Percentiles rank a stretch among this genome's conserved stretches.
Conservation (phyloP, 2,329 filamentous ascomycete species). For the Exserohilum turcica region DNA sequence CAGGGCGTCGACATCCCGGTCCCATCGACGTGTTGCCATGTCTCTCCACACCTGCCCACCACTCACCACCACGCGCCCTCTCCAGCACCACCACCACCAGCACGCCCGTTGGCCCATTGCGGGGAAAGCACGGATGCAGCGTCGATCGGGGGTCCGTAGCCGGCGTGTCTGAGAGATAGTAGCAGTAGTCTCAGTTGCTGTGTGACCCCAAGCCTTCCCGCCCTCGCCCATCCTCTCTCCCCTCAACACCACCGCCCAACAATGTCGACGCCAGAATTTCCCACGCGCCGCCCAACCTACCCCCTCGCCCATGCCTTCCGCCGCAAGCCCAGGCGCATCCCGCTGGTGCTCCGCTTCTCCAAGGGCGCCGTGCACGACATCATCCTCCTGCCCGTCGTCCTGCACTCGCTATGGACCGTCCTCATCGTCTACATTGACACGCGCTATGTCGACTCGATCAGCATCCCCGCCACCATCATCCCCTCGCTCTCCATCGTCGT, state of each 20-base stretch:
- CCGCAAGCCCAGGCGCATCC: constrained; percentile 61
- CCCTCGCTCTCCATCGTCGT: constrained; percentile 69
- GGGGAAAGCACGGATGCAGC: constrained; percentile 5
- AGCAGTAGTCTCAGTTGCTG: too few species aligned
- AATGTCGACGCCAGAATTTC: constrained; percentile 13
- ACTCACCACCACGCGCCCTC: constrained; percentile 2
- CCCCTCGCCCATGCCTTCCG: constrained; percentile 53
- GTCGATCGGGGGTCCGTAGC: not conserved
- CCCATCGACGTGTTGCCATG: constrained; percentile 10
- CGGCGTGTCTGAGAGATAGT: too few species aligned
- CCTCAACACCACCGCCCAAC: not conserved
- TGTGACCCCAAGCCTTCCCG: not conserved
- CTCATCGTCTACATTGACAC: constrained; percentile 63
- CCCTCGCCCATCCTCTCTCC: too few species aligned
- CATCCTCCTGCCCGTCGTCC: constrained; percentile 61
- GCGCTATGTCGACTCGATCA: constrained; percentile 56
- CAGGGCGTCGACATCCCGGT: constrained; percentile 4
- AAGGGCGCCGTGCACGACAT: constrained; percentile 67
- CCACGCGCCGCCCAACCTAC: constrained; percentile 48
- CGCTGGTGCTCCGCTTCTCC: constrained; percentile 66
- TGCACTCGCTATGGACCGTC: constrained; percentile 64
- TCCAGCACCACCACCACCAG: too few species aligned
- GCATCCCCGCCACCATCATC: constrained; percentile 64
- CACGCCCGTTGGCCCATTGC: not conserved
- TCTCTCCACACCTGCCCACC: constrained; percentile 7